Evolutionary conservation across 495 filamentous ascomycete genomes (phyloP).

Genomic region (Thermochaetoides thermophila): DNA sequence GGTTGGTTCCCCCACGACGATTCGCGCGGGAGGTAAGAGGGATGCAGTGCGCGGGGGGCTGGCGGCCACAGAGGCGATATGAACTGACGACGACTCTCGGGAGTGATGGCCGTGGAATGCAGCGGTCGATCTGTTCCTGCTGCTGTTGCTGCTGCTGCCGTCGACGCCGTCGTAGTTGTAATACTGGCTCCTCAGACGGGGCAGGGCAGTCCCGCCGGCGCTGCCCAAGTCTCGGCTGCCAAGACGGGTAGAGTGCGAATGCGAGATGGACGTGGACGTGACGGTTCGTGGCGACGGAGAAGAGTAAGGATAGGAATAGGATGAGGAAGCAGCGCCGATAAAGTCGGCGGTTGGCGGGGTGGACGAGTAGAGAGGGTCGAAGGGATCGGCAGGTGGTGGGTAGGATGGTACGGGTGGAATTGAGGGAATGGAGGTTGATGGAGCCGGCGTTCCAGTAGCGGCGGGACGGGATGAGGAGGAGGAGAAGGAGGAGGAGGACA

Average conservation of each 20-base stretch:
- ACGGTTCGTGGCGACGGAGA: conserved; percentile 12
- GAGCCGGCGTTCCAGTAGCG: too few relatives aligned
- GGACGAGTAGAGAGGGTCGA: conserved; percentile 2
- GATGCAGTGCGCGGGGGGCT: conserved; percentile 22
- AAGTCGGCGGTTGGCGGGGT: conserved; percentile 6
- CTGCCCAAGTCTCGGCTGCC: conserved; percentile 6
- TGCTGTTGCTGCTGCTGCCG: conserved; percentile 1
- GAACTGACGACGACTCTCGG: conserved; percentile 24
- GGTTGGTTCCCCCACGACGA: conserved; percentile 10
- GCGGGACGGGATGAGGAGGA: conserved; percentile 17
- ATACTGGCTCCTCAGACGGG: conserved; percentile 6
- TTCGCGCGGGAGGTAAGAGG: conserved; percentile 19
- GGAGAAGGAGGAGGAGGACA: too few relatives aligned
- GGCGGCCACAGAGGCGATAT: conserved; percentile 5
- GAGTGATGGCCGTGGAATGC: conserved; percentile 4
- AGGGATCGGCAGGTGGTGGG: conserved; percentile 2
- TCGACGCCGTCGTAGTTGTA: conserved; percentile 3
- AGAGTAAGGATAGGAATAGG: conserved; percentile 1
- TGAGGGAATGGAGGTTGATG: conserved; percentile 11
- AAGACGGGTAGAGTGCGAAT: too few relatives aligned
- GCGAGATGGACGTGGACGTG: too few relatives aligned
- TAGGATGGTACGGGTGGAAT: conserved; percentile 4
- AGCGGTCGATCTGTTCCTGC: conserved; percentile 2
- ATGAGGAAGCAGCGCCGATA: conserved; percentile 1
- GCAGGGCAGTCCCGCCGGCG: neutral